Percentiles rank a stretch among this genome's conserved stretches.
phyloP scores from a whole-genome alignment of 169 alveolate genomes.

The Plasmodium ovale region DNA sequence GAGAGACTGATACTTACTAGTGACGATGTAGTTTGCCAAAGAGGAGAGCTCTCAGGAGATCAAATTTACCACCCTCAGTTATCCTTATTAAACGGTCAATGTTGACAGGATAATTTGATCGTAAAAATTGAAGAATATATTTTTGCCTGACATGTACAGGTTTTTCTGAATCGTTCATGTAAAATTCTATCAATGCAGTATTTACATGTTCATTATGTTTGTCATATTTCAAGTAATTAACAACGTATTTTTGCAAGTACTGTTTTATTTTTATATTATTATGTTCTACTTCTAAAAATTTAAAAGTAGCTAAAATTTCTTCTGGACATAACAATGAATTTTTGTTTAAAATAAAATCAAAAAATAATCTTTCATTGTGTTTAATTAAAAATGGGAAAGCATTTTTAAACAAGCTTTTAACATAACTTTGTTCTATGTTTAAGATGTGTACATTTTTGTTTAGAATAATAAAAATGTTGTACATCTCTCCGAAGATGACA shows the following conservation, averaged over 20 bases:
- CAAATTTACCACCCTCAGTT: background rate
- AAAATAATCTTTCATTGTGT: conserved; percentile 57
- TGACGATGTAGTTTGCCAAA: conserved; percentile 33
- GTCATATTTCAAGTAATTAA: conserved; percentile 40
- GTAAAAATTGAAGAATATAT: conserved; percentile 27
- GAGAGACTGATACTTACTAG: conserved; percentile 7
- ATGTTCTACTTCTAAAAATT: conserved; percentile 8
- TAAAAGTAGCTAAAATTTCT: conserved; percentile 30
- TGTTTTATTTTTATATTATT: conserved; percentile 8
- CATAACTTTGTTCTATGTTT: conserved; percentile 12
- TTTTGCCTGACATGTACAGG: conserved; percentile 34
- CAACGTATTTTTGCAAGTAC: conserved; percentile 51
- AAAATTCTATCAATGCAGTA: conserved; percentile 32
- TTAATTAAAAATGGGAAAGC: conserved; percentile 49
- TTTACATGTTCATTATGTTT: conserved; percentile 41
- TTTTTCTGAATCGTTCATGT: conserved; percentile 43
- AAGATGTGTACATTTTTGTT: conserved; percentile 41
- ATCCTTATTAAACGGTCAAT: background rate
- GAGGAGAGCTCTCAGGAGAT: conserved; percentile 16
- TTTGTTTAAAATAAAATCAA: conserved; percentile 19
- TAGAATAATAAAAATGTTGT: conserved; percentile 32
- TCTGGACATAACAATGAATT: conserved; percentile 34
- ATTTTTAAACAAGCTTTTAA: conserved; percentile 50
- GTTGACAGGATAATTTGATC: conserved; percentile 22
- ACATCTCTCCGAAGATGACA: conserved; percentile 27